Percentiles rank a stretch among this genome's conserved stretches.
These are phyloP conservation scores for Tricholomella constricta DNA, from an alignment of 768 basidiomycete species.

Conservation along the genomic window DNA sequence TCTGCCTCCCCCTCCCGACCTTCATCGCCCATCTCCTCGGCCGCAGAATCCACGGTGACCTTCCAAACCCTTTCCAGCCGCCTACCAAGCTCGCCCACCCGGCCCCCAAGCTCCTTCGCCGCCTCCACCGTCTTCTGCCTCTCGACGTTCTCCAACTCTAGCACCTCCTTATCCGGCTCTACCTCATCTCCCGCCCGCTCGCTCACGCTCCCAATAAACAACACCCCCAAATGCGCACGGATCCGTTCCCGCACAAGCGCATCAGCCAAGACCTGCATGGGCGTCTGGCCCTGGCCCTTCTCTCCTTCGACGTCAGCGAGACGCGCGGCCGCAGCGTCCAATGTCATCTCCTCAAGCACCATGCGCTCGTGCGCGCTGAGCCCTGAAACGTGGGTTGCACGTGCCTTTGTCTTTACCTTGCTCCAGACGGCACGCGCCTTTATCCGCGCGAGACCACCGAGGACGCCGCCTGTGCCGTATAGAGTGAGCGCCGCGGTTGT, in stretches of 20 bases:
- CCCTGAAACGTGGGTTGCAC: conserved; percentile 21
- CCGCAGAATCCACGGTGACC: conserved; percentile 18
- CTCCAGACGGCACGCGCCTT: conserved; percentile 46
- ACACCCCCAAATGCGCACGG: conserved; percentile 48
- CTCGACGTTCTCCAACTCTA: conserved; percentile 33
- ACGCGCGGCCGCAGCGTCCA: conserved; percentile 54
- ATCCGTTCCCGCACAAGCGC: conserved; percentile 53
- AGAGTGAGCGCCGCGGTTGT: conserved; percentile 61
- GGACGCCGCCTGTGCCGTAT: conserved; percentile 27
- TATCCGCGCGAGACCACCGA: conserved; percentile 37
- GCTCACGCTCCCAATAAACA: conserved; percentile 52
- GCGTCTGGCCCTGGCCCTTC: conserved; percentile 31
- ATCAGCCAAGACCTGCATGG: conserved; percentile 53
- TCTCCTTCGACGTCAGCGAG: conserved; percentile 27
- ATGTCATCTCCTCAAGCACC: conserved; percentile 50
- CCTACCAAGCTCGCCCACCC: conserved; percentile 52
- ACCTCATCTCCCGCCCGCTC: conserved; percentile 30
- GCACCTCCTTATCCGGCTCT: conserved; percentile 31
- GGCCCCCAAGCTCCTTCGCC: conserved; percentile 65
- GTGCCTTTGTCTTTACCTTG: conserved; percentile 16
- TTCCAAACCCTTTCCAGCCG: conserved; percentile 61
- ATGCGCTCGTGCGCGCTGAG: conserved; percentile 51
- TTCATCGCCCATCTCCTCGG: conserved; percentile 18
- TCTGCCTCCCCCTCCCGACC: conserved; percentile 46
- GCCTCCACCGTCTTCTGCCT: conserved; percentile 55